phyloP scores from a whole-genome alignment of 345 rosid genomes.

The Noccaea bulbosa region DNA sequence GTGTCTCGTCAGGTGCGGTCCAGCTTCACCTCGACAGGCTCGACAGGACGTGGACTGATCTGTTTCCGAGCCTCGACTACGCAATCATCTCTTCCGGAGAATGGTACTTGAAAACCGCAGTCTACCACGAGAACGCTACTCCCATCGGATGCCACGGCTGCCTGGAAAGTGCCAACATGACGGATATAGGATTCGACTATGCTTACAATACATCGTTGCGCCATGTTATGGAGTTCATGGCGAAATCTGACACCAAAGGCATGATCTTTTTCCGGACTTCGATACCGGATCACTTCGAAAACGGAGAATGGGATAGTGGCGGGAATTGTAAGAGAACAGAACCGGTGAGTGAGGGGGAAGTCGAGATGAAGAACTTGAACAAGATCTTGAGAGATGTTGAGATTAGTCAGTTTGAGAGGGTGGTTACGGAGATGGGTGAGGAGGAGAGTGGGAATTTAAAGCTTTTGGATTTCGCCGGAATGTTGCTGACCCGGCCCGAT shows the following conservation, averaged over 20 bases:
- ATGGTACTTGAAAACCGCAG: conserved; percentile 89
- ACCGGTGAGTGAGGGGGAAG: conserved; percentile 72
- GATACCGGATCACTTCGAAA: conserved; percentile 90
- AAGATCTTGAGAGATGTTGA: conserved; percentile 67
- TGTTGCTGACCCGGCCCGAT: conserved; percentile 75
- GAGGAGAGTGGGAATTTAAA: conserved; percentile 60
- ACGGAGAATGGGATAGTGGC: conserved; percentile 91
- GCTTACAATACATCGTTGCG: conserved; percentile 74
- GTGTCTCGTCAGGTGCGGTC: conserved; percentile 77
- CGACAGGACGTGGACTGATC: conserved; percentile 71
- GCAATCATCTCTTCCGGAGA: conserved; percentile 86
- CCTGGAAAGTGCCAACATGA: conserved; percentile 59
- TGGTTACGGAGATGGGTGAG: conserved; percentile 52
- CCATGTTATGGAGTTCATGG: conserved; percentile 64
- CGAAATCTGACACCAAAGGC: conserved; percentile 61
- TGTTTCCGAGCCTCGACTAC: conserved; percentile 62
- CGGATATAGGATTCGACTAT: conserved; percentile 73
- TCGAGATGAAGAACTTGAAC: conserved; percentile 59
- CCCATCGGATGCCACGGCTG: conserved; percentile 84
- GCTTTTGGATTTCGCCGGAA: conserved; percentile 76
- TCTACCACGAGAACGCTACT: conserved; percentile 73
- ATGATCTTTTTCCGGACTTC: conserved; percentile 72
- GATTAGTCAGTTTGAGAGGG: conserved; percentile 62
- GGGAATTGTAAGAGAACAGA: conserved; percentile 62
- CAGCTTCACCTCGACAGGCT: conserved; percentile 83